A percentile compares a stretch with the other conserved stretches of the same genome.
phyloP scores from a whole-genome alignment of 2,329 filamentous ascomycete species.

The Mycosphaerella sp. region DNA sequence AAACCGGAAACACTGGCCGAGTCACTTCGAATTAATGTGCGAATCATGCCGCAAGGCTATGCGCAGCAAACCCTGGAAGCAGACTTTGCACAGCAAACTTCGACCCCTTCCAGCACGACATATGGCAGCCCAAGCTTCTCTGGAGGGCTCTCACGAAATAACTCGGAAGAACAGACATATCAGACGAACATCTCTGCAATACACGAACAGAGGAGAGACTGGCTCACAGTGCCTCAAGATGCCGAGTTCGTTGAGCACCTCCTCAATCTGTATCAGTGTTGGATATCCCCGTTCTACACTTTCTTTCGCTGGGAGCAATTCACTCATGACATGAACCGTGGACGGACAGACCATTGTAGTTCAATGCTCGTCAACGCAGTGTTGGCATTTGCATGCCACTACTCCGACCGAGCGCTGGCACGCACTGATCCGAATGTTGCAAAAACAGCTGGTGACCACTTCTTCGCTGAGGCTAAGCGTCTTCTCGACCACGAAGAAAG shows the following conservation, averaged over 20 bases:
- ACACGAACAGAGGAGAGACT: constrained; percentile 15
- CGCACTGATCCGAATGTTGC: constrained; percentile 57
- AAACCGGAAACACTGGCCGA: constrained; percentile 38
- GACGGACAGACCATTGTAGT: constrained; percentile 60
- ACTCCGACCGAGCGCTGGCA: constrained; percentile 57
- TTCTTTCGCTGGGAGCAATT: constrained; percentile 67
- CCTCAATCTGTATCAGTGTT: constrained; percentile 38
- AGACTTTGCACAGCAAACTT: constrained; percentile 29
- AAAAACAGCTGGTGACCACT: constrained; percentile 63
- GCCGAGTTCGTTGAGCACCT: constrained; percentile 34
- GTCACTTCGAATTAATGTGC: constrained; percentile 36
- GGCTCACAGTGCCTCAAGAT: constrained; percentile 32
- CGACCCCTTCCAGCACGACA: constrained; percentile 16
- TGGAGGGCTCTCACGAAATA: constrained; percentile 12
- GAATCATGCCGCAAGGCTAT: constrained; percentile 30
- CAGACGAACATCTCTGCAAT: constrained; percentile 3
- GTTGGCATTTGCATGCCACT: constrained; percentile 32
- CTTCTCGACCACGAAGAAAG: constrained; percentile 54
- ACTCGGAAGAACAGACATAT: constrained; percentile 17
- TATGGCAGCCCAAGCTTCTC: constrained; percentile 9
- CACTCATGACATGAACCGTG: constrained; percentile 56
- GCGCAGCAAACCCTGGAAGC: constrained; percentile 31
- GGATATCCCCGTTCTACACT: constrained; percentile 69
- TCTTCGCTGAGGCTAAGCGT: constrained; percentile 62
- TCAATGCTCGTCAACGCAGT: constrained; percentile 38